phyloP scores from a whole-genome alignment of 2,329 filamentous ascomycete species.

The Cadophora sp. region DNA sequence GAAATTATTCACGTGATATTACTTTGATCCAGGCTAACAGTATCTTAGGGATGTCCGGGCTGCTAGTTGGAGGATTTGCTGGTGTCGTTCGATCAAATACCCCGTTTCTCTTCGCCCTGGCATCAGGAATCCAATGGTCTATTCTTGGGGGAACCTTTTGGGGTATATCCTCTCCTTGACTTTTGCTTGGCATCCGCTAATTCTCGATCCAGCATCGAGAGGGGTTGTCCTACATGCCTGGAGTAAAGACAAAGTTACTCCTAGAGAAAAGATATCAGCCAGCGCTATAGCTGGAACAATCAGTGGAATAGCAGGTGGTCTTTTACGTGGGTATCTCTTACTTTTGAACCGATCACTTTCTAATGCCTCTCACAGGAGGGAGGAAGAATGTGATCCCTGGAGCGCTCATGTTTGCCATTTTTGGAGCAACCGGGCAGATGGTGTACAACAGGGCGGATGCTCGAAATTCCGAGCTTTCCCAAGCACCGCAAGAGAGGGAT shows the following conservation, averaged over 20 bases:
- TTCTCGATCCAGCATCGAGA: constrained; percentile 53
- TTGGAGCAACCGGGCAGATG: constrained; percentile 63
- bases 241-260: constrained; percentile 52
- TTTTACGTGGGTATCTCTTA: constrained; percentile 54
- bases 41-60: constrained; percentile 62
- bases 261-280: constrained; percentile 66
- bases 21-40: constrained; percentile 22
- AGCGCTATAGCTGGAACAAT: constrained; percentile 75
- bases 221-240: constrained; percentile 55
- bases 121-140: constrained; percentile 82
- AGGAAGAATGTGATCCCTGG: constrained; percentile 62
- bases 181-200: constrained; percentile 4
- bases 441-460: constrained; percentile 59
- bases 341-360: not conserved
- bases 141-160: constrained; percentile 78
- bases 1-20: constrained; percentile 29
- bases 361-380: constrained; percentile 55
- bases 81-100: constrained; percentile 74
- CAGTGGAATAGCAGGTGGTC: constrained; percentile 67
- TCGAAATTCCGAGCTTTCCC: constrained; percentile 34
- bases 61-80: constrained; percentile 69
- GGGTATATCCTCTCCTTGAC: constrained; percentile 55
- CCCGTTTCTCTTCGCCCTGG: constrained; percentile 73
- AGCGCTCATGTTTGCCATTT: constrained; percentile 62
- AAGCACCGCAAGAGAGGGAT: constrained; percentile 39